Evolutionary conservation across 2,329 filamentous ascomycete genomes (phyloP).

Genomic region (Penicillium fuscoglaucum): DNA sequence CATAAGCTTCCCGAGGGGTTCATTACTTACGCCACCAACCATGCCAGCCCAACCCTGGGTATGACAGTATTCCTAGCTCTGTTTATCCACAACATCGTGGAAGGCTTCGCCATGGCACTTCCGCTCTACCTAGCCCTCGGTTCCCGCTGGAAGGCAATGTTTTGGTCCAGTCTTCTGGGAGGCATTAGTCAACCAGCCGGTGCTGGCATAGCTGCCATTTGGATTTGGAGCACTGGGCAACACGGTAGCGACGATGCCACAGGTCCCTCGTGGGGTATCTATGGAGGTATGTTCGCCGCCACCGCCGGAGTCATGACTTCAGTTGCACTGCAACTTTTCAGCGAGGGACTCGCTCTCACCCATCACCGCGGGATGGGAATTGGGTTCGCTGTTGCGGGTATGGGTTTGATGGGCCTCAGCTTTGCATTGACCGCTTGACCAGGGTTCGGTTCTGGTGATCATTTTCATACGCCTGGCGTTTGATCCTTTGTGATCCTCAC

Average conservation of each 20-base stretch:
- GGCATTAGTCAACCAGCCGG: constrained; percentile 85
- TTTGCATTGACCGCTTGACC: constrained; percentile 71
- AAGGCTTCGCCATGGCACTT: constrained; percentile 91
- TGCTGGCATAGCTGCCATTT: constrained; percentile 77
- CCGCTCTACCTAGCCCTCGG: constrained; percentile 89
- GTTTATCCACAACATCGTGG: constrained; percentile 97
- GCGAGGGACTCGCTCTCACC: constrained; percentile 79
- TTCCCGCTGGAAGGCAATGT: constrained; percentile 76
- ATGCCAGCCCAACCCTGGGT: constrained; percentile 84
- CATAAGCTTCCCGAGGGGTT: constrained; percentile 90
- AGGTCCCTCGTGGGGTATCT: constrained; percentile 55
- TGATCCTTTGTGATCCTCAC: not conserved
- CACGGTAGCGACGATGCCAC: constrained; percentile 38
- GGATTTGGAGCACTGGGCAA: constrained; percentile 72
- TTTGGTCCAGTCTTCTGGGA: constrained; percentile 79
- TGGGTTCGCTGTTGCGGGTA: constrained; percentile 55
- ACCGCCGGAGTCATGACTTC: constrained; percentile 96
- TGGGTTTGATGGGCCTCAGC: constrained; percentile 82
- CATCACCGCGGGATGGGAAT: constrained; percentile 41
- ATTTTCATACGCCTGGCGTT: not conserved
- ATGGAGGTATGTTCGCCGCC: constrained; percentile 71
- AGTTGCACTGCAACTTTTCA: constrained; percentile 84
- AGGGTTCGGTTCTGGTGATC: not conserved
- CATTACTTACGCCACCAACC: constrained; percentile 95
- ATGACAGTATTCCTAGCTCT: constrained; percentile 92